Evolutionary conservation across 2,329 filamentous ascomycete species (phyloP), one percentile per base, ranked within the genome.

Genomic region (Aureobasidium musti): DNA sequence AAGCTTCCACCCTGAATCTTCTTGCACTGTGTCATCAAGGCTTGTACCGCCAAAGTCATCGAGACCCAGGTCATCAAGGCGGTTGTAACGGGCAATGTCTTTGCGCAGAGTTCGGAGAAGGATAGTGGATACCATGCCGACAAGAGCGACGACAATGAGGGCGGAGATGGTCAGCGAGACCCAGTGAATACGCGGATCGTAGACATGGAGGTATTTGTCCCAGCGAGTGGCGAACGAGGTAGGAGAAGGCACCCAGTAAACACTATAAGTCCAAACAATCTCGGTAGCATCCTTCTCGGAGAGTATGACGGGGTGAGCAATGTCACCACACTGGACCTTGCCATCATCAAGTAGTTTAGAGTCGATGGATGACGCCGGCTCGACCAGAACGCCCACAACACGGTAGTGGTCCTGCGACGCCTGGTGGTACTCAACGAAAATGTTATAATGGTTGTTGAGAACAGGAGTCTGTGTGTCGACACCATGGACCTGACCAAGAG

Each of bases 171-270:
- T 91, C 59, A 99, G 87, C 68, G 93, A 97, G 82, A 98, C 97
- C 95, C 95, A 99, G 78, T 99, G 95, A 73, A 99, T 98, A 82
- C 95, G 96, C 63, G 95, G 93, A 77, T 98, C 93, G 75, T 93
- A 96, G 35, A 99, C 94, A 74, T 98, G 94, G 41, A 99, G 84
- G 76, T 98, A 98, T 79, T 97, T 98, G 83, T 99, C 95, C 95
- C 95, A 99, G 70, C 95, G 87, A 14, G 95, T 99, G 33, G 95
- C 95, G 89, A 96, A 99, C 1, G 90, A 91, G 1, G 93, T 98
- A 0, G 84, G 75, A 0, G 92, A 97, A 71, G 88, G 86, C 67
- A 84, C 86, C 95, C 95, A 99, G 78, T 89, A 90, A 17, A 98
- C 91, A 71, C 90, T 92, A 81, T 99, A 99, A 5, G 92, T 97